A percentile compares a stretch with the other conserved stretches of the same genome.
Evolutionary conservation across 441 rosid genomes (phyloP).

Genomic region (Populus trichocarpa): DNA sequence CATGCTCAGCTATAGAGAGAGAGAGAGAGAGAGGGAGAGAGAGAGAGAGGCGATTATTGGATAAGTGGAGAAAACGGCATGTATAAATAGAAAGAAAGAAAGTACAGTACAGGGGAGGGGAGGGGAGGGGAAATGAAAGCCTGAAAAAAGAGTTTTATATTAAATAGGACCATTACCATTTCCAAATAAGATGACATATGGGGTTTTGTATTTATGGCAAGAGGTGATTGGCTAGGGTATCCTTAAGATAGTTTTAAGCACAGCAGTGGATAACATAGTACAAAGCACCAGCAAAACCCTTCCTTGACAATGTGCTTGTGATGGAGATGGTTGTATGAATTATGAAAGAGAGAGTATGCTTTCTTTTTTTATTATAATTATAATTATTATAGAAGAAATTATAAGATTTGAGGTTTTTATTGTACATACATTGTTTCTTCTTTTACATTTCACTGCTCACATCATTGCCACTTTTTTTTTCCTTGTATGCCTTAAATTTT

Average conservation of each 20-base stretch:
- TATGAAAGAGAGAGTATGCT: not conserved
- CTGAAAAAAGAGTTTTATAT: not conserved
- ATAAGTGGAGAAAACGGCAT: slow-evolving; percentile 29
- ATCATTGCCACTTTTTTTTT: not conserved
- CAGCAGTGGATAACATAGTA: not conserved
- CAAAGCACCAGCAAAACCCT: not conserved
- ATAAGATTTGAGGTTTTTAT: not conserved
- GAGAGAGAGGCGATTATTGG: not conserved
- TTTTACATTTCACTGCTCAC: not conserved
- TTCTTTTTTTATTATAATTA: not conserved
- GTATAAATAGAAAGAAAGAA: slow-evolving; percentile 58
- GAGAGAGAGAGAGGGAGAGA: not conserved
- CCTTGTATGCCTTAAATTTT: not conserved
- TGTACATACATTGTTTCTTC: not conserved
- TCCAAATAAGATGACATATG: slow-evolving; percentile 1
- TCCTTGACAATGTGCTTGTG: not conserved
- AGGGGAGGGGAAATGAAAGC: slow-evolving; percentile 3
- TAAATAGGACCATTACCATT: slow-evolving; percentile 18
- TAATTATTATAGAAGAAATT: too few species aligned
- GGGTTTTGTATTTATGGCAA: slow-evolving; percentile 11
- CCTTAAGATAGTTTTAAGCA: slow-evolving; percentile 10
- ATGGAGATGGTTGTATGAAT: not conserved
- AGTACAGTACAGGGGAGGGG: slow-evolving; percentile 6
- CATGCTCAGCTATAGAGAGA: slow-evolving; percentile 31
- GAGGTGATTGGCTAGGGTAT: slow-evolving; percentile 31